Base-by-base conservation (phyloP, 768 basidiomycete species). In the Erythrobasidium yunnanense region DNA sequence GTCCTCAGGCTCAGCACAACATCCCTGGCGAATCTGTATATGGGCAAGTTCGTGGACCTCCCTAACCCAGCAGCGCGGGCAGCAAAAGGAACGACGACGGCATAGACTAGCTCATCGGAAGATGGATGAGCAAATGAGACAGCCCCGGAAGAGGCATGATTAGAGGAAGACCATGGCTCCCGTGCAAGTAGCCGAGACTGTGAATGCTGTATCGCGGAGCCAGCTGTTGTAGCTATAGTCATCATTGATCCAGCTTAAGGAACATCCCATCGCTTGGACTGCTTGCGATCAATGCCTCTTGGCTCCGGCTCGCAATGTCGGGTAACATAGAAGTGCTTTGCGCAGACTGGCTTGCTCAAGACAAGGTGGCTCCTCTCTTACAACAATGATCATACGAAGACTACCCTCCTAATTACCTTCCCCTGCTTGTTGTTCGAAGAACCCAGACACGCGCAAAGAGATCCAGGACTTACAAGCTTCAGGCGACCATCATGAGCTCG, bases 281-380 rank as follows among this genome's bases (percentile, higher is more conserved):
- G n/a, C n/a, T n/a, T n/a, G n/a, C n/a, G n/a, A n/a, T n/a, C n/a
- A n/a, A n/a, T 42, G 38, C 38, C 38, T 42, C 38, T 42, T 42
- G 38, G 11, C 38, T n/a, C 11, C 38, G n/a, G 11, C n/a, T 11
- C 38, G 38, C 38, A n/a, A 42, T 42, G 38, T 42, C 38, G 38
- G n/a, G 11, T n/a, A 35, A 51, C 47, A 63, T 33, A 22, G 60
- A 49, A 8, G 46, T 29, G 20, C 60, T 63, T 30, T 29, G 32
- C 4, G 47, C 7, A 51, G n/a, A 13, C 27, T 63, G 60, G 60
- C 60, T 63, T n/a, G 29, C 25, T 5, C 60, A 63, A 51, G 60
- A 63, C 47, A 51, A 63, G 60, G 60, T 63, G 23, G 49, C 49
- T 13, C 22, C 17, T 8, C 49, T 25, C 23, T 11, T 8, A 13